Evolutionary conservation across 192 early-diverging fungal genomes (phyloP).

Genomic region (Coemansia sp.): DNA sequence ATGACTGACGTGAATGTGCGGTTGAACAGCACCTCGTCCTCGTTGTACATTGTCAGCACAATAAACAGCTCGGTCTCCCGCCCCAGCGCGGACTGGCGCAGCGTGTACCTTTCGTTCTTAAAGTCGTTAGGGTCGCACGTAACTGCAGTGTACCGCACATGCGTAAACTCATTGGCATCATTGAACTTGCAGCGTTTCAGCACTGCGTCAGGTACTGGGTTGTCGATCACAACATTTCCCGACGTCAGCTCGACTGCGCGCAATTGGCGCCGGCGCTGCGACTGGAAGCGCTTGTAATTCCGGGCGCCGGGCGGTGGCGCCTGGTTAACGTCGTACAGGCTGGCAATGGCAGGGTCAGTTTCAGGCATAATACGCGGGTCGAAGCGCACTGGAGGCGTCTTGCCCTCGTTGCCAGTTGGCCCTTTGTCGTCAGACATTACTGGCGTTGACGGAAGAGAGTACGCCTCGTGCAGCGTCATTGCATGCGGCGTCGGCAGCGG

Average conservation of each 20-base stretch:
- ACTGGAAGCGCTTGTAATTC: conserved; percentile 51
- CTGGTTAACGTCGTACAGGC: conserved; percentile 46
- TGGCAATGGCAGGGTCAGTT: conserved; percentile 31
- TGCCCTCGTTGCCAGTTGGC: conserved; percentile 9
- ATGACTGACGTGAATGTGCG: conserved; percentile 84
- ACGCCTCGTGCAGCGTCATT: conserved; percentile 45
- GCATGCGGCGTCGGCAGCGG: conserved; percentile 44
- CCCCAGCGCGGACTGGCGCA: conserved; percentile 72
- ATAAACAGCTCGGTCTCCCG: conserved; percentile 87
- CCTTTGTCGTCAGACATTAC: conserved; percentile 34
- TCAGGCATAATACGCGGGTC: conserved; percentile 55
- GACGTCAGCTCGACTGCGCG: conserved; percentile 64
- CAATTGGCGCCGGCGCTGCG: conserved; percentile 48
- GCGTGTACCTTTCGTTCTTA: conserved; percentile 65
- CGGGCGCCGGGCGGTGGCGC: conserved; percentile 52
- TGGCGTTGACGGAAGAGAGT: conserved; percentile 37
- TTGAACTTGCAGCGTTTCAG: conserved; percentile 54
- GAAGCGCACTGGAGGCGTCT: conserved; percentile 16
- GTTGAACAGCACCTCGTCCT: conserved; percentile 88
- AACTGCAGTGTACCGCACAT: conserved; percentile 92
- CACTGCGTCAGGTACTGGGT: conserved; percentile 64
- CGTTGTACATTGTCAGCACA: conserved; percentile 91
- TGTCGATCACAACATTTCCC: conserved; percentile 74
- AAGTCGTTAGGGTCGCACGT: conserved; percentile 89
- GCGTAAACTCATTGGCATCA: conserved; percentile 79